Base-by-base conservation (phyloP, 2,329 filamentous ascomycete species). In the Aspergillus latus region DNA sequence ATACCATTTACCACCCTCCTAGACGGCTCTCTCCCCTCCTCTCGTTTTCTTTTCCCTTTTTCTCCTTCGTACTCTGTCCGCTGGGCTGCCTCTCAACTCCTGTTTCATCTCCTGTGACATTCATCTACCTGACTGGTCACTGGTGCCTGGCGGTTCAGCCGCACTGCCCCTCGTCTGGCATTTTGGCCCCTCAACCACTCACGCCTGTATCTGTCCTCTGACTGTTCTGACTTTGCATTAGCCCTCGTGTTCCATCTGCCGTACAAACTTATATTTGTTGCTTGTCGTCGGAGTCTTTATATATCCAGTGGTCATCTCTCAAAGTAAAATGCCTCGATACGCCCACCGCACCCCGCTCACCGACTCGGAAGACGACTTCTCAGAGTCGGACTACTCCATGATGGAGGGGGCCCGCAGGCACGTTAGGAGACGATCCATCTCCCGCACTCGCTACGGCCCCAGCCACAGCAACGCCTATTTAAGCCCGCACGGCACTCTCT, bases 361-460 rank as follows among this genome's bases (percentile, higher is more conserved):
- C 29, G 68, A 69, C 16, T 64, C 68, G 13, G 69, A 71, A 32
- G 64, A 68, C 21, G 71, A 72, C 2, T 69, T 62, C 51, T 71
- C 69, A 28, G 72, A 74, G 57, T 69, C 71, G 11, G 72, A 74
- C 43, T 43, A 68, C 54, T 74, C 71, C 28, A 65, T 72, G 64
- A 63, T 71, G 62, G 66, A 61, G 34, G 45, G 50, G 42, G 59
- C 52, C 65, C 60, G 61, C 42, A 63, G 58, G 43, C 59, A 58
- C n/a, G 45, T 68, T 43, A 63, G 65, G 30, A 65, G 63, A 34
- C 72, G 71, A 45, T 74, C 72, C 26, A 47, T 64, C 43, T 74
- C 72, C 26, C 72, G 71, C 32, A 64, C 63, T 45, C 72, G 66
- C 29, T 62, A 52, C 46, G 52, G 52, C 28, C 67, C 66, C 10